Base-by-base conservation (phyloP, 2,329 filamentous ascomycete species). In the Aureobasidium sp. region DNA sequence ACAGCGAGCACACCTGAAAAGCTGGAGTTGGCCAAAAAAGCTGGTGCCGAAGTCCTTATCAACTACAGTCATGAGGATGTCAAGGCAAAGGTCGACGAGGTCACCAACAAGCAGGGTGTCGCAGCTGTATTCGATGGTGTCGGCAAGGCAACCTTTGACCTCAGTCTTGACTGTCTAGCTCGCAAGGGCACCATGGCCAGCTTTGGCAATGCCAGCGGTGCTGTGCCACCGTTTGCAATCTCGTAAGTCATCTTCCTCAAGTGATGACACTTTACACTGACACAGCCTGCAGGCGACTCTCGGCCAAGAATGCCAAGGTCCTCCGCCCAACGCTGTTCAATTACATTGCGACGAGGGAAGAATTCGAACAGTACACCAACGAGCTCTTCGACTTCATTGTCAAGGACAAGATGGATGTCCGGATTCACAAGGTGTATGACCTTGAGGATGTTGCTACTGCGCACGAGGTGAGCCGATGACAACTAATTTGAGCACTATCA, bases 81-180 rank as follows among this genome's bases (percentile, higher is more conserved):
- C 27, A 82, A 82, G 62, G 75, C 73, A 41, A 79, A 82, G 71
- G 86, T 90, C 6, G 78, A 81, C 68, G 82, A 88, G 71, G 85
- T 90, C 53, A 96, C 91, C 0, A 83, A 79, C 1, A 87, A 87
- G 0, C 77, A 85, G 64, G 92, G 92, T 8, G 86, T 88, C 2
- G 83, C 85, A 66, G 90, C 87, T 11, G 87, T 96, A 31, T 95
- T 91, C 71, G 91, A 96, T 72, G 89, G 89, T 6, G 90, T 96
- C 2, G 92, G 91, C 14, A 90, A 90, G 77, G 81, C 82, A 53
- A 96, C 92, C 0, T 96, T 94, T 76, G 90, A 96, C 67, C 80
- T 84, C 22, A 88, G 87, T 69, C 73, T 96, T 66, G 84, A 91
- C 66, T 83, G 85, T 68, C 81, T 93, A 60, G 88, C 87, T 67